Conservation (phyloP, 2,329 filamentous ascomycete species). For the Sordariomycetes sp. region DNA sequence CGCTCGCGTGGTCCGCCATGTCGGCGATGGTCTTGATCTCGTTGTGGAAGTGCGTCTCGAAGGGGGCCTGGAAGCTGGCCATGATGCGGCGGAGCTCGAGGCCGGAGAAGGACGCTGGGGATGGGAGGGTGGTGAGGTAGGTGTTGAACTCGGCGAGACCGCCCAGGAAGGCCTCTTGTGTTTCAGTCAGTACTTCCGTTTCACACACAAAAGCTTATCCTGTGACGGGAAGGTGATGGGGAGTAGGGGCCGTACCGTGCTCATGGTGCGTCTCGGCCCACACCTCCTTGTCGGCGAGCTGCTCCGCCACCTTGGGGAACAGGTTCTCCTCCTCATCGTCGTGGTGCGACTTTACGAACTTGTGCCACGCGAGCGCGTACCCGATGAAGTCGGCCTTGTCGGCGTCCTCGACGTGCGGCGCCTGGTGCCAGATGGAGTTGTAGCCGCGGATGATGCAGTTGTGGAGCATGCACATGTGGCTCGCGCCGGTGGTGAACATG, state of each 20-base stretch:
- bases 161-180: constrained; percentile 31
- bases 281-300: constrained; percentile 34
- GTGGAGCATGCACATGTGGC: constrained; percentile 48
- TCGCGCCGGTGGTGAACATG: constrained; percentile 43
- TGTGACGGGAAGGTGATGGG: background rate
- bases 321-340: constrained; percentile 44
- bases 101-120: constrained; percentile 27
- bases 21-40: constrained; percentile 38
- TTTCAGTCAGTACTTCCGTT: background rate
- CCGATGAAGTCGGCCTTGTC: constrained; percentile 43
- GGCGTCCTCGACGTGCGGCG: constrained; percentile 31
- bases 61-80: constrained; percentile 33
- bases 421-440: constrained; percentile 51
- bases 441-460: constrained; percentile 50
- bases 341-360: constrained; percentile 46
- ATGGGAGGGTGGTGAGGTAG: constrained; percentile 31
- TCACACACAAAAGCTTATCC: background rate
- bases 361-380: constrained; percentile 43
- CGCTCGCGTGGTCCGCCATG: constrained; percentile 33
- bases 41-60: constrained; percentile 40
- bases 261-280: constrained; percentile 40
- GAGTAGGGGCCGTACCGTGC: constrained; percentile 28
- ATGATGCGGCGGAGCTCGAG: constrained; percentile 33
- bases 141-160: constrained; percentile 36
- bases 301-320: constrained; percentile 39